A percentile compares a stretch with the other conserved stretches of the same genome.
Conservation (phyloP, 2,329 filamentous ascomycete genomes). For the Penicillium hesseltinei region DNA sequence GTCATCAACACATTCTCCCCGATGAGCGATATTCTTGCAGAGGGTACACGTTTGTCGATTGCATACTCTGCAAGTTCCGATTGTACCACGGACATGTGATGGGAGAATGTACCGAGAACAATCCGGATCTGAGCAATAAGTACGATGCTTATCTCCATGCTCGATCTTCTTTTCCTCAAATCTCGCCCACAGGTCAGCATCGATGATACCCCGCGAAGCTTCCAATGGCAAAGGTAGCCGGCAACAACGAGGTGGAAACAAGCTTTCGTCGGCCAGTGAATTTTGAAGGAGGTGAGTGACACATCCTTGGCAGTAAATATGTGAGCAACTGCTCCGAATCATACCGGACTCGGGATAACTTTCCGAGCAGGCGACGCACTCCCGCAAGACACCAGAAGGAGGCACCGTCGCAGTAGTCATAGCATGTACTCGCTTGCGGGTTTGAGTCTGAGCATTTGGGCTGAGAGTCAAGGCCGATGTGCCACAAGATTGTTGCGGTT, state of each 20-base stretch:
- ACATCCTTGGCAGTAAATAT: conserved; percentile 27
- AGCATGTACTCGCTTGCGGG: not conserved
- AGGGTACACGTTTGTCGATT: conserved; percentile 20
- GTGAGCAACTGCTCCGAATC: conserved; percentile 13
- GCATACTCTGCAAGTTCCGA: conserved; percentile 23
- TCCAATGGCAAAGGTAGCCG: conserved; percentile 18
- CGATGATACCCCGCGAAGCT: conserved; percentile 8
- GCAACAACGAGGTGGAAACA: conserved; percentile 33
- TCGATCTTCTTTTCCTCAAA: conserved; percentile 27
- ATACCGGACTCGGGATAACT: not conserved
- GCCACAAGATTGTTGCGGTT: not conserved
- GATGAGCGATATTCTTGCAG: conserved; percentile 26
- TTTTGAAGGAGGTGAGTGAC: conserved; percentile 17
- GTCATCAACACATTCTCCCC: conserved; percentile 26
- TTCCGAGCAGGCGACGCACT: conserved; percentile 13
- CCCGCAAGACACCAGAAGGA: not conserved
- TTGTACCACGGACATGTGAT: conserved; percentile 11
- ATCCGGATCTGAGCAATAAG: conserved; percentile 25
- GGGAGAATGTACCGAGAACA: conserved; percentile 29
- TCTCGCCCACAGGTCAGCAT: not conserved
- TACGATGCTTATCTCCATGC: conserved; percentile 20
- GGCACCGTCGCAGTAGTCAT: not conserved
- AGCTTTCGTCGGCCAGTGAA: conserved; percentile 21
- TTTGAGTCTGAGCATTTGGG: not conserved
- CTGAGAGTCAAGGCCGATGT: not conserved